A percentile compares a stretch with the other conserved stretches of the same genome.
phyloP scores from a whole-genome alignment of 2,329 filamentous ascomycete species.

The Trichoderma pleuroti region DNA sequence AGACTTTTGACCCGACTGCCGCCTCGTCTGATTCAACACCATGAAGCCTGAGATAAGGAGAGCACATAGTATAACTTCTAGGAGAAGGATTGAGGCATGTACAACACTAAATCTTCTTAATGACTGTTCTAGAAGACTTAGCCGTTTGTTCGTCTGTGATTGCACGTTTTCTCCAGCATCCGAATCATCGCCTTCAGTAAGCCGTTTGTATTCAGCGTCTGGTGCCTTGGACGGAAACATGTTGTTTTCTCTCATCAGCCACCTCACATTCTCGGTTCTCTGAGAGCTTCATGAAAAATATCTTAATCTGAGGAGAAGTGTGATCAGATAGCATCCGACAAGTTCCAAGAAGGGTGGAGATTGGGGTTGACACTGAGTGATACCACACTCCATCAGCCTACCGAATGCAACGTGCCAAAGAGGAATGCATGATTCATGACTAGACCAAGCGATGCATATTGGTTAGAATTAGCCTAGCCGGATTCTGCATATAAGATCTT shows the following conservation, averaged over 20 bases:
- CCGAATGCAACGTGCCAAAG: background rate
- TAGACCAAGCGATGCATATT: background rate
- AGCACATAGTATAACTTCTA: background rate
- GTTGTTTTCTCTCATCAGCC: background rate
- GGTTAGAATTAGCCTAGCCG: background rate
- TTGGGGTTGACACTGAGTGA: background rate
- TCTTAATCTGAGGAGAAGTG: background rate
- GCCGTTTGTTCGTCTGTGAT: background rate
- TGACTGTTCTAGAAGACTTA: background rate
- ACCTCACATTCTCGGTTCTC: too few species aligned
- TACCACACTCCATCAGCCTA: background rate
- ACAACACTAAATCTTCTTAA: background rate
- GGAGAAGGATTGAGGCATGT: background rate
- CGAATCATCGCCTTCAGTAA: background rate
- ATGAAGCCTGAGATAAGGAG: background rate
- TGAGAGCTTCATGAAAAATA: background rate
- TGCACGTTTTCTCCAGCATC: background rate
- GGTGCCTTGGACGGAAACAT: background rate
- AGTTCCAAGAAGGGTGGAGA: background rate
- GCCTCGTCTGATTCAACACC: background rate
- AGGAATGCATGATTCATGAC: too few species aligned
- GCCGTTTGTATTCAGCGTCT: conserved; percentile 7
- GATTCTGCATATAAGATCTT: background rate
- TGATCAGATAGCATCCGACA: background rate
- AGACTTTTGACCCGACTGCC: background rate